Conservation (phyloP, 116 monocot species). For the Trichopus zeylanicus region DNA sequence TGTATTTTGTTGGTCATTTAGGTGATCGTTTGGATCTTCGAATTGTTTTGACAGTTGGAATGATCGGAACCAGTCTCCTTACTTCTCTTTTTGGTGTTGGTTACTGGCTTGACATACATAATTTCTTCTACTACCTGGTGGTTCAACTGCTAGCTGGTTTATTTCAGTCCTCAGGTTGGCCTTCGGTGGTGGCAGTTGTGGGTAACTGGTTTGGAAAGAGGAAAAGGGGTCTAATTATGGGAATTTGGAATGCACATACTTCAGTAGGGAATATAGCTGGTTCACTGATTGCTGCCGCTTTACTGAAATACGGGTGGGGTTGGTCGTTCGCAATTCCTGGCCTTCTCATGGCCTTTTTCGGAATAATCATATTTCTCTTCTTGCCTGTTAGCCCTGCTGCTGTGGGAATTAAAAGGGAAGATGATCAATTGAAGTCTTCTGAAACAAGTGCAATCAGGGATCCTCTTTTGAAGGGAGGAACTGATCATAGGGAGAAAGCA, state of each 20-base stretch:
- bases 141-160: conserved; percentile 69
- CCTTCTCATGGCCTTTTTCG: conserved; percentile 36
- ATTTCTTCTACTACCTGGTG: conserved; percentile 51
- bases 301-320: conserved; percentile 71
- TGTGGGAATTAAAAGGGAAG: conserved; percentile 27
- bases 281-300: conserved; percentile 57
- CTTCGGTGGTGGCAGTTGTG: conserved; percentile 64
- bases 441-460: conserved; percentile 14
- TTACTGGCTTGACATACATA: conserved; percentile 69
- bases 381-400: conserved; percentile 53
- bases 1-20: conserved; percentile 76
- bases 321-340: conserved; percentile 77
- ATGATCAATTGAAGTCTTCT: conserved; percentile 9
- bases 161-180: conserved; percentile 83
- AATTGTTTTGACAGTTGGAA: conserved; percentile 53
- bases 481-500: conserved; percentile 23
- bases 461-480: conserved; percentile 29
- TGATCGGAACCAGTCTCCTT: conserved; percentile 65
- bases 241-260: conserved; percentile 85
- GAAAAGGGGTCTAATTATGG: conserved; percentile 83
- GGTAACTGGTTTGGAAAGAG: conserved; percentile 86
- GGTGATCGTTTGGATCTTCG: conserved; percentile 59
- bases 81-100: conserved; percentile 66
- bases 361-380: conserved; percentile 50
- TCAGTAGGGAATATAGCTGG: conserved; percentile 73